Conservation (phyloP, 2,329 filamentous ascomycete species). For the Hyphodiscus sp. region DNA sequence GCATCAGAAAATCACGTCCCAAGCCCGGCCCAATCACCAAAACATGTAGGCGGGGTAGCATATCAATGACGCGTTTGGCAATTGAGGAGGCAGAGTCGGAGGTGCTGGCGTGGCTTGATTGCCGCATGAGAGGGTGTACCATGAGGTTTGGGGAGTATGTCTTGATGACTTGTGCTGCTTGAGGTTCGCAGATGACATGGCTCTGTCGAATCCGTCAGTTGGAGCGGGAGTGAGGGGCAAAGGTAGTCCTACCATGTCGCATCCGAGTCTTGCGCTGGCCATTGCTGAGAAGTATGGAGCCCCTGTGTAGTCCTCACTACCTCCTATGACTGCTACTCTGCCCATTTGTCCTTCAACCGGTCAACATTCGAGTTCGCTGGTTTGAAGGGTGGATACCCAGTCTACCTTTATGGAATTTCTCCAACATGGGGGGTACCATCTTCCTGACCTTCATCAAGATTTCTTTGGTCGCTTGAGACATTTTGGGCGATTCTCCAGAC, state of each 20-base stretch:
- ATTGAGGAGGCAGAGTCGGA: conserved; percentile 53
- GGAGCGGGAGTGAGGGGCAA: not conserved
- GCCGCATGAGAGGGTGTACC: conserved; percentile 94
- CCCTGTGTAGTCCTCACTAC: conserved; percentile 92
- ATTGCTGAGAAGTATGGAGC: conserved; percentile 98
- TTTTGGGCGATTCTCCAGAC: conserved; percentile 34
- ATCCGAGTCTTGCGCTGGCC: conserved; percentile 84
- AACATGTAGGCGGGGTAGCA: conserved; percentile 84
- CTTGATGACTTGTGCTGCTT: conserved; percentile 84
- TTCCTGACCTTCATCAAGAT: conserved; percentile 76
- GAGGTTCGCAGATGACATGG: conserved; percentile 92
- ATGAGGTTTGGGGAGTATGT: conserved; percentile 97
- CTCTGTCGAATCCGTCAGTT: conserved; percentile 44
- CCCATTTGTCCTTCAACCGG: conserved; percentile 72
- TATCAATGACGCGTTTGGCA: conserved; percentile 62
- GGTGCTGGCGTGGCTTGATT: conserved; percentile 49
- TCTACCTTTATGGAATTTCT: conserved; percentile 89
- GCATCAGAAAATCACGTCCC: conserved; percentile 84
- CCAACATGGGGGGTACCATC: conserved; percentile 90
- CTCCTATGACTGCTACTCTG: conserved; percentile 87
- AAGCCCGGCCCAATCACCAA: conserved; percentile 90
- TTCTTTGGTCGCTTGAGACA: conserved; percentile 66
- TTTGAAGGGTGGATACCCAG: not conserved
- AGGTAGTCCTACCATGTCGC: conserved; percentile 65
- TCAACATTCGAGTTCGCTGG: conserved; percentile 11